Base-by-base conservation (phyloP, 2,329 filamentous ascomycete species). In the Penicillium sp. region DNA sequence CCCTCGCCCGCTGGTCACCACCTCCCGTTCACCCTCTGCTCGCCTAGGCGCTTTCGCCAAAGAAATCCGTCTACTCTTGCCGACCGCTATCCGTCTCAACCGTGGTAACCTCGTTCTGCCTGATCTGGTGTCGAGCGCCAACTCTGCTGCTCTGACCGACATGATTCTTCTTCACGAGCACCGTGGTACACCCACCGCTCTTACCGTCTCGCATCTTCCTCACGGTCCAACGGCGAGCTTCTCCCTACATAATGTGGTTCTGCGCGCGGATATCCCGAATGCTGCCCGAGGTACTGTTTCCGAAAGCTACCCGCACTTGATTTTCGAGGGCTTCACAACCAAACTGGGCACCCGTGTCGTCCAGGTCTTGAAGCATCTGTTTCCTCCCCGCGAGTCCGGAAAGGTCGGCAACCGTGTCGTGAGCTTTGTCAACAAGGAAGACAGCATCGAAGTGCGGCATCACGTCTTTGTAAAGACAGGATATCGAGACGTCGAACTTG, bases 401-500 rank as follows among this genome's bases (percentile, higher is more conserved):
- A 95, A 95, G 71, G 79, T 95, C 18, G 92, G 92, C 40, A 95
- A 86, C 64, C 81, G 94, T 58, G 87, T 99, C 0, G 89, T 99
- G 9, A 96, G 89, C 2, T 96, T 96, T 74, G 90, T 92, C 71
- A 96, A 96, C 64, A 89, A 94, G 48, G 91, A 96, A 60, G 84
- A 87, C 60, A 83, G 78, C 54, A 95, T 97, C 46, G 92, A 99
- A 73, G 88, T 99, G 41, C 83, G 94, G 4, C 90, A 95, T 70
- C 88, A 91, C 69, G 92, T 99, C 2, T 99, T 96, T 68, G 92
- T 99, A 16, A 87, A 89, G 69, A 97, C 94, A 0, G 88, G 89
- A 0, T 94, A 92, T 67, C 86, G 95, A 67, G 89, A 87, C 52
- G 90, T 97, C 2, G 91, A 95, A 71, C 74, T 96, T 63, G 87